phyloP scores from a whole-genome alignment of 2,329 filamentous ascomycete species.

The Orbilia blumenaviensis region DNA sequence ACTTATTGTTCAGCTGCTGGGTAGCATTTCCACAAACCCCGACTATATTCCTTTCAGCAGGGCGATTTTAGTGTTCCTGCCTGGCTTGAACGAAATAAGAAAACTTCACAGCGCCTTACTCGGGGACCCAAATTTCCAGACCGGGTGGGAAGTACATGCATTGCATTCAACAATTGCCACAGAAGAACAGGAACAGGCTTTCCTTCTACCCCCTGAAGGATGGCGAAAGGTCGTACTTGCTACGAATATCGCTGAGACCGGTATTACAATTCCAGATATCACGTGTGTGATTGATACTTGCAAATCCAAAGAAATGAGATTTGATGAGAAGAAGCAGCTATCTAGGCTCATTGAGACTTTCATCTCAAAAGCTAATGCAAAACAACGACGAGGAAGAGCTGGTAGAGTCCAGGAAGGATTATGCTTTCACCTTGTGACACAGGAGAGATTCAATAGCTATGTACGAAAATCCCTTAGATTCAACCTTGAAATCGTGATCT shows the following conservation, averaged over 20 bases:
- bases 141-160: conserved; percentile 83
- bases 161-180: conserved; percentile 94
- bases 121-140: conserved; percentile 76
- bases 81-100: conserved; percentile 91
- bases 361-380: conserved; percentile 93
- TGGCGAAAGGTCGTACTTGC: conserved; percentile 92
- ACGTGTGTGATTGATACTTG: conserved; percentile 96
- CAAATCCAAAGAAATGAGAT: conserved; percentile 97
- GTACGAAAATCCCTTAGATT: conserved; percentile 58
- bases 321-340: conserved; percentile 90
- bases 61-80: conserved; percentile 92
- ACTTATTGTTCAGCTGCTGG: conserved; percentile 80
- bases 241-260: conserved; percentile 97
- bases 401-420: conserved; percentile 94
- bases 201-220: conserved; percentile 81
- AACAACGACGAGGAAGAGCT: conserved; percentile 90
- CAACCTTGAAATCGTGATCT: too few species aligned
- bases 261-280: conserved; percentile 97
- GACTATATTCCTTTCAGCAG: conserved; percentile 78
- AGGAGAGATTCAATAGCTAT: conserved; percentile 80
- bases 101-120: conserved; percentile 85
- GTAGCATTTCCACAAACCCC: conserved; percentile 75
- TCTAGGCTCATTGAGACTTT: conserved; percentile 93
- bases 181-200: conserved; percentile 94
- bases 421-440: conserved; percentile 96